Evolutionary conservation across 2,329 filamentous ascomycete genomes (phyloP).

Genomic region (Pseudodiploospora longispora): DNA sequence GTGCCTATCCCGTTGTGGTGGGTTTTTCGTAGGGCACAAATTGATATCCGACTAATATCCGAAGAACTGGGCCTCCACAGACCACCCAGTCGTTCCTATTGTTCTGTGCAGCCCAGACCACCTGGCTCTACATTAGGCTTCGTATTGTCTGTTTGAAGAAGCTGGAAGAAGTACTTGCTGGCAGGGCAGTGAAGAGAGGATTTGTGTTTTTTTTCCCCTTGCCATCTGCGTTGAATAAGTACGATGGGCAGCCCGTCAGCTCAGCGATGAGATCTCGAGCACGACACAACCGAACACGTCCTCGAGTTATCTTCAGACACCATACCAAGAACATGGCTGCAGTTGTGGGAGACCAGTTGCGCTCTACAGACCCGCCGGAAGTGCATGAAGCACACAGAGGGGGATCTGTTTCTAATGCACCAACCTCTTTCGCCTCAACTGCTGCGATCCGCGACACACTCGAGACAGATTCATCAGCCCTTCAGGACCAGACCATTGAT

Average conservation of each 20-base stretch:
- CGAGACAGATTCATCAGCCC: constrained; percentile 56
- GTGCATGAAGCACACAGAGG: constrained; percentile 2
- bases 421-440: constrained; percentile 47
- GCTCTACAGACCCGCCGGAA: constrained; percentile 3
- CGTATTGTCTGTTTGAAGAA: not conserved
- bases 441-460: constrained; percentile 60
- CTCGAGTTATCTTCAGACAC: constrained; percentile 25
- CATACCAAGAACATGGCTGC: constrained; percentile 12
- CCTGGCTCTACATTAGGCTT: not conserved
- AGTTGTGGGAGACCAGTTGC: constrained; percentile 8
- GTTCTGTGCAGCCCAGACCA: constrained; percentile 15
- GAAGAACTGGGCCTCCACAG: constrained; percentile 13
- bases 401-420: constrained; percentile 25
- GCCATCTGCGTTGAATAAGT: constrained; percentile 8
- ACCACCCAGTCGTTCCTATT: constrained; percentile 13
- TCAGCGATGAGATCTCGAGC: constrained; percentile 23
- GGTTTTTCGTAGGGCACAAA: not conserved
- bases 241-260: constrained; percentile 13
- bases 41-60: constrained; percentile 17
- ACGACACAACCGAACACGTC: constrained; percentile 19
- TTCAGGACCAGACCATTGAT: constrained; percentile 61
- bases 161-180: not conserved
- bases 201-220: constrained; percentile 1
- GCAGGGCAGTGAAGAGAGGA: not conserved
- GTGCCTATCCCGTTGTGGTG: too few relatives aligned